Evolutionary conservation across 768 basidiomycete genomes (phyloP), one percentile per base, ranked within the genome.

Genomic region (Termitomyces sp.): DNA sequence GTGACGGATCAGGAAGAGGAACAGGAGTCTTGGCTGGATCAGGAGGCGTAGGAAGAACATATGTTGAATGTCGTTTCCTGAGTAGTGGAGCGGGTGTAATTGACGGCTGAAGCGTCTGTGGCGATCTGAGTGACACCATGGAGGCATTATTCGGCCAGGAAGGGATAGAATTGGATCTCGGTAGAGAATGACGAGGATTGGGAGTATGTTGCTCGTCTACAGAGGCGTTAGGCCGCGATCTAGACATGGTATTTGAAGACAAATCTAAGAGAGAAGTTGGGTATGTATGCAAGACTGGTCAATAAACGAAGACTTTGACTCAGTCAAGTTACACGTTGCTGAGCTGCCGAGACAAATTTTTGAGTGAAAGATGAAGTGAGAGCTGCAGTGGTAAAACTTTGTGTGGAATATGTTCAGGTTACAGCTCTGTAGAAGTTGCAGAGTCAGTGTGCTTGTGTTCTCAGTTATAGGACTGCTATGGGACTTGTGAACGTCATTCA

Each of bases 51-150:
- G 62, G 59, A 44, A 66, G 65, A 48, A 60, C 52, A 54, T 68
- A 61, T 13, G 69, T 58, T 26, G 72, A 76, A 58, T 71, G 70
- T 16, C 72, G 70, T 63, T 74, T 76, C 55, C 62, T 70, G 52
- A 74, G 65, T 31, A 51, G 28, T 37, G 62, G 62, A n/a, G 58
- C 26, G 20, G 41, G 26, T n/a, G 44, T 6, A 52, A 26, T 31
- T n/a, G 56, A 36, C 22, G 45, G 41, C 33, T 51, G 61, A 26
- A 47, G 42, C 20, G 49, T 58, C 20, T 45, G 56, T 20, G 58
- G 18, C 15, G 58, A 49, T 46, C 54, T 51, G 37, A 66, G 58
- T 5, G 66, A 64, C 41, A 66, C 68, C 56, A 60, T 59, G 36
- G 67, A 67, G 29, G 65, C 44, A 54, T 61, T 62, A 39, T 63